Evolutionary conservation across 192 early-diverging fungal species (phyloP).

Genomic region (Backusella tarrabulga): DNA sequence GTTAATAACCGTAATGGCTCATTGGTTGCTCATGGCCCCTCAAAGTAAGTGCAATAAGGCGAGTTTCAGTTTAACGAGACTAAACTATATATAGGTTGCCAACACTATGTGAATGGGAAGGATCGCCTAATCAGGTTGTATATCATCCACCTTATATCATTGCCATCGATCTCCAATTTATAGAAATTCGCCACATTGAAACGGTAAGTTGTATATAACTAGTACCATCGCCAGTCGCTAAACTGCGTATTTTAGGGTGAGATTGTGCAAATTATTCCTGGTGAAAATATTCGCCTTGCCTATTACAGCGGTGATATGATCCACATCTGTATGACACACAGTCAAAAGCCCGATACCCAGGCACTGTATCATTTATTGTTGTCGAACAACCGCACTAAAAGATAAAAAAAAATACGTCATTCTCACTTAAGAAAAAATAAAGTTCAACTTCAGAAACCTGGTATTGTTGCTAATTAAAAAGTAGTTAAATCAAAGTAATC

Average conservation of each 20-base stretch:
- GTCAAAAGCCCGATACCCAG: constrained; percentile 25
- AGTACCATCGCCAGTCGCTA: background rate
- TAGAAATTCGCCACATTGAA: constrained; percentile 86
- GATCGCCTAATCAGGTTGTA: constrained; percentile 41
- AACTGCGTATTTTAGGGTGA: constrained; percentile 41
- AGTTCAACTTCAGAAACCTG: constrained; percentile 4
- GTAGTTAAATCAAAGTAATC: constrained; percentile 1
- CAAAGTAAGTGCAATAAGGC: background rate
- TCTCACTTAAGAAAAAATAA: background rate
- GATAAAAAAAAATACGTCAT: background rate
- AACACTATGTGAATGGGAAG: constrained; percentile 39
- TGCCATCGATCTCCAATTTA: constrained; percentile 85
- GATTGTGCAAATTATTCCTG: constrained; percentile 56
- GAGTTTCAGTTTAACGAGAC: background rate
- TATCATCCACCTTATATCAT: constrained; percentile 81
- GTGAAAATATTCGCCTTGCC: constrained; percentile 53
- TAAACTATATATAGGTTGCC: constrained; percentile 14
- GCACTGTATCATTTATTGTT: constrained; percentile 17
- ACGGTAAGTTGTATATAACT: constrained; percentile 41
- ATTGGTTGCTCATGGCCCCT: constrained; percentile 20
- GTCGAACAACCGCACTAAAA: background rate
- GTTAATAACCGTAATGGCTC: constrained; percentile 80
- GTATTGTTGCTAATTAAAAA: background rate
- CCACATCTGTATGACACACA: constrained; percentile 32
- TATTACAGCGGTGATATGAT: constrained; percentile 28